These are phyloP conservation scores for Conticribra guillardii DNA, from an alignment of 108 stramenopile species.

Conservation along the genomic window DNA sequence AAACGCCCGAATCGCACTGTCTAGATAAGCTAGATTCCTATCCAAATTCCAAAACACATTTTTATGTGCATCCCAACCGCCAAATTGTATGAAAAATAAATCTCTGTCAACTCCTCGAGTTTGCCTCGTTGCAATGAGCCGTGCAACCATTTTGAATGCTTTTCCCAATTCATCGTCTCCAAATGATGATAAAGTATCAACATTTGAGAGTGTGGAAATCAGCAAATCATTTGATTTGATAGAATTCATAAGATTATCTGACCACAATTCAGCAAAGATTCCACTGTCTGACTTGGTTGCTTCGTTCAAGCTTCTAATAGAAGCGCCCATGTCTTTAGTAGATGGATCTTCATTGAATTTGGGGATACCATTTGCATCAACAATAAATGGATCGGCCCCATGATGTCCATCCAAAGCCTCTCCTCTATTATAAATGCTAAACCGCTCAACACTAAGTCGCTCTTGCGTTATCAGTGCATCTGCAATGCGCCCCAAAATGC, in stretches of 20 bases:
- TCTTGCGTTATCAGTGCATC: slow-evolving; percentile 25
- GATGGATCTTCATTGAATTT: slow-evolving; percentile 36
- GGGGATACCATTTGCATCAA: slow-evolving; percentile 31
- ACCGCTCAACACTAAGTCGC: slow-evolving; percentile 31
- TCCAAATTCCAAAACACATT: slow-evolving; percentile 20
- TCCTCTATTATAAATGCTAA: slow-evolving; percentile 29
- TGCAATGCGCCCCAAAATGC: slow-evolving; percentile 47
- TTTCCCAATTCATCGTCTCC: slow-evolving; percentile 27
- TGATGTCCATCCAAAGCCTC: slow-evolving; percentile 25
- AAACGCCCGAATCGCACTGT: slow-evolving; percentile 57
- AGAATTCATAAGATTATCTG: slow-evolving; percentile 40
- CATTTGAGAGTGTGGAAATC: slow-evolving; percentile 13
- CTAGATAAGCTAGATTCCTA: slow-evolving; percentile 43
- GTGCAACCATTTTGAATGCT: slow-evolving; percentile 48
- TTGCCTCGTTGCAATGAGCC: slow-evolving; percentile 54
- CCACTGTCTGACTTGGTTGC: slow-evolving; percentile 34
- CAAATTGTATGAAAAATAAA: slow-evolving; percentile 57
- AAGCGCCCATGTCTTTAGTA: slow-evolving; percentile 22
- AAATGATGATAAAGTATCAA: slow-evolving; percentile 10
- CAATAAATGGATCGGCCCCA: slow-evolving; percentile 28
- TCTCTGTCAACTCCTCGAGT: slow-evolving; percentile 58
- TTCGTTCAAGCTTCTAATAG: slow-evolving; percentile 43
- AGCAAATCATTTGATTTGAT: slow-evolving; percentile 41
- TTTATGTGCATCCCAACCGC: slow-evolving; percentile 73
- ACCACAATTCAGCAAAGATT: slow-evolving; percentile 64